Conservation (phyloP, 2,329 filamentous ascomycete genomes). For the Periglandula ipomoeae region DNA sequence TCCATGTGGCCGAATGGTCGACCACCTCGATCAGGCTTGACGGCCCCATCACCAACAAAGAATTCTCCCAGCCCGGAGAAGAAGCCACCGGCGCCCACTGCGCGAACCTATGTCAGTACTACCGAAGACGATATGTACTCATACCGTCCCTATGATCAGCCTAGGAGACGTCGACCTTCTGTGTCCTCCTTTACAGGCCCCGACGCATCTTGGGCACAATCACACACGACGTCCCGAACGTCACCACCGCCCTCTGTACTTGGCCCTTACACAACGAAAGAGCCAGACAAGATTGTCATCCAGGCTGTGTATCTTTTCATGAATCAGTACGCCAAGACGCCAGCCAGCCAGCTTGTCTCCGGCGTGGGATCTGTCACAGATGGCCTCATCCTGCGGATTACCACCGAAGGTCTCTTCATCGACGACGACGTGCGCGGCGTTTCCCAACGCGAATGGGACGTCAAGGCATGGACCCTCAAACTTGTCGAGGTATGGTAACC, state of each 20-base stretch:
- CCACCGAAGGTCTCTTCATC: slow-evolving; percentile 90
- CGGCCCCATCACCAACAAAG: slow-evolving; percentile 20
- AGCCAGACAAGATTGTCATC: slow-evolving; percentile 94
- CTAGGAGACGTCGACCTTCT: slow-evolving; percentile 54
- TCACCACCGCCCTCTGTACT: slow-evolving; percentile 71
- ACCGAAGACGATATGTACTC: slow-evolving; percentile 61
- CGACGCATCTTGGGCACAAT: slow-evolving; percentile 79
- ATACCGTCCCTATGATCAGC: slow-evolving; percentile 68
- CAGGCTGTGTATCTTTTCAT: slow-evolving; percentile 89
- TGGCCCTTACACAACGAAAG: slow-evolving; percentile 73
- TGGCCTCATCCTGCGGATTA: slow-evolving; percentile 83
- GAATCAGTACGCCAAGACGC: slow-evolving; percentile 79
- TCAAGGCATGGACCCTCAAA: slow-evolving; percentile 97
- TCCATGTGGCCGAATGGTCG: slow-evolving; percentile 61
- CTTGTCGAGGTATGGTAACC: slow-evolving; percentile 81
- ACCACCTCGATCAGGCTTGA: slow-evolving; percentile 15
- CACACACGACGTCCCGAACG: slow-evolving; percentile 74
- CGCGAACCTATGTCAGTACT: slow-evolving; percentile 45
- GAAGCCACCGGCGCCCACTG: slow-evolving; percentile 37
- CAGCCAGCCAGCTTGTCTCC: slow-evolving; percentile 80
- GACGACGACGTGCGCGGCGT: slow-evolving; percentile 90
- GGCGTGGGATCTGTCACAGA: slow-evolving; percentile 82
- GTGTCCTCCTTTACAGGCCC: slow-evolving; percentile 61
- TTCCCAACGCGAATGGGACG: slow-evolving; percentile 95
- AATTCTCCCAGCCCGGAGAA: slow-evolving; percentile 24